phyloP scores from a whole-genome alignment of 805 yeast species.

The Ogataea neopini region DNA sequence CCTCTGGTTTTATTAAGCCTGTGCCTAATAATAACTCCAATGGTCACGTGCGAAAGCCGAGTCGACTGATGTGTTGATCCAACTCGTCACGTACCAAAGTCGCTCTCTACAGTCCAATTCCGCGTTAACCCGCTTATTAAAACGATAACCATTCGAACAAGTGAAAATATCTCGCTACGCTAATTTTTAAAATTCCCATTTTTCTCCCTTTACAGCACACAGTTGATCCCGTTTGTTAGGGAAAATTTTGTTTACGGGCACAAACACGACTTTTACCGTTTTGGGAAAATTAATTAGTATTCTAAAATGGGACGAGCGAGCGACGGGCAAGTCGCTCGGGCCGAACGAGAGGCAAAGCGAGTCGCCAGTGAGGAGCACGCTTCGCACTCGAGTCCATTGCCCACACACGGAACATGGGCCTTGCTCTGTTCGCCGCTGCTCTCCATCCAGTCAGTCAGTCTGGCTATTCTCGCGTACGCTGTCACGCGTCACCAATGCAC shows the following conservation, averaged over 20 bases:
- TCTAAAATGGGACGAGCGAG: no score
- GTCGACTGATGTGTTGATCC: background rate
- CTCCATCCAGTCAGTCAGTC: no score
- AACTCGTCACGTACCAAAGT: background rate
- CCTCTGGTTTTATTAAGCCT: no score
- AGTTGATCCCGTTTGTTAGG: constrained; percentile 13
- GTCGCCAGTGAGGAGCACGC: background rate
- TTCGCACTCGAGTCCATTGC: no score
- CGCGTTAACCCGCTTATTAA: background rate
- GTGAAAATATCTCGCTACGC: background rate
- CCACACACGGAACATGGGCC: no score
- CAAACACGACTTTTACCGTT: constrained; percentile 16
- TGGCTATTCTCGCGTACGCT: constrained; percentile 1
- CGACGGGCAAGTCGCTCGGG: background rate
- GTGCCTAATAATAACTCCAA: no score
- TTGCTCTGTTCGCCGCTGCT: no score
- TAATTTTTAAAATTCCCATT: constrained; percentile 4
- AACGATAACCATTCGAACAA: background rate
- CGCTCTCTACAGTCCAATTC: constrained; percentile 1
- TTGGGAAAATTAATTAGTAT: constrained; percentile 17
- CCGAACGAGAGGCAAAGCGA: background rate
- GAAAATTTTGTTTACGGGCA: constrained; percentile 7
- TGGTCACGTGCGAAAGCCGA: constrained; percentile 1
- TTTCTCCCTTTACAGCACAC: constrained; percentile 8
- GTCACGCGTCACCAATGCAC: constrained; percentile 1